Evolutionary conservation across 2,329 filamentous ascomycete genomes (phyloP), one percentile per base, ranked within the genome.

Genomic region (Periglandula ipomoeae): DNA sequence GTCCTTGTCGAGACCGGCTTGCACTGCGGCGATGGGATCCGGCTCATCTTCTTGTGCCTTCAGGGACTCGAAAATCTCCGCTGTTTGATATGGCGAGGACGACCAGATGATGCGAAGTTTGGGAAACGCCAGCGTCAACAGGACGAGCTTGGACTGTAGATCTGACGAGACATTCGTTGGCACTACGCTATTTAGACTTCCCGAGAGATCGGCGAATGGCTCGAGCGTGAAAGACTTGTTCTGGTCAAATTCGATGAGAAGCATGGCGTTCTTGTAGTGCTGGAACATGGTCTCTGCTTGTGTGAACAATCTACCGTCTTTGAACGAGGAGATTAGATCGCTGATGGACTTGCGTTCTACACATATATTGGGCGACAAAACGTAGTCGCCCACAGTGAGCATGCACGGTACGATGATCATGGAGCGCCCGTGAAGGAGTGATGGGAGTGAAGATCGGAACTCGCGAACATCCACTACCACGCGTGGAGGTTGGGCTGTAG

Each of bases 161-260:
- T 96, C 93, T 32, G 84, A 84, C 8, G 70, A 70, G 37, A 70
- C 65, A 52, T 72, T 69, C 43, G 74, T 72, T 0, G 84, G 76
- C 47, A 81, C 80, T 44, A 85, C 76, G 52, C 84, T 79, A 49
- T 71, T 75, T 9, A 83, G 65, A 48, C 76, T 80, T n/a, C 79
- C 74, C 8, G 76, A 75, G 47, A 84, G 59, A 66, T 86, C 83
- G 44, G 84, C 83, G 58, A 89, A 78, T 0, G 86, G 85, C 64
- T 91, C 93, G 15, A 98, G 82, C 0, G 90, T 97, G 66, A 98
- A 98, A 4, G 88, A 91, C 65, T 95, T 96, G 70, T 95, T 91
- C 63, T 95, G 87, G 64, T 96, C 90, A 65, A 98, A 98, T 66
- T 98, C 93, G 61, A 98, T 97, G 40, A 98, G 79, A 6, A 98